Evolutionary conservation across 768 basidiomycete genomes (phyloP).

Genomic region (Rhodotorula graminis): DNA sequence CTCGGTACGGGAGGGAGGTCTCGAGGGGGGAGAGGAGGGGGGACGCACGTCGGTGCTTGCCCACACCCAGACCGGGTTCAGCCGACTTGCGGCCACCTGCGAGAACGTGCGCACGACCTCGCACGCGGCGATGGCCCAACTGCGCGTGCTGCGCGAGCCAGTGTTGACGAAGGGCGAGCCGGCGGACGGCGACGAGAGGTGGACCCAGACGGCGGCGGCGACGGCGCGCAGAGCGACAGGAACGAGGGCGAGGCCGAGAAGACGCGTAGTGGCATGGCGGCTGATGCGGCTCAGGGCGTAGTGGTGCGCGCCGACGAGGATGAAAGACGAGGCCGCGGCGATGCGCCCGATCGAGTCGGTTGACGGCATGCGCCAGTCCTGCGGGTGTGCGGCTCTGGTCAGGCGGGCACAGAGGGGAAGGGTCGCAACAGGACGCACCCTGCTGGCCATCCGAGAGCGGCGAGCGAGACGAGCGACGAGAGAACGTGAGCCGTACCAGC

Average conservation of each 20-base stretch:
- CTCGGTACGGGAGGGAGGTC: neutral
- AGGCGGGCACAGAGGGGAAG: no score
- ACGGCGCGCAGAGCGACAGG: neutral
- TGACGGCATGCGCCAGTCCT: neutral
- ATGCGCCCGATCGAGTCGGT: neutral
- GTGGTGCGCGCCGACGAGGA: neutral
- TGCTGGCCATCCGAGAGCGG: no score
- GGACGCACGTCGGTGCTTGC: constrained; percentile 8
- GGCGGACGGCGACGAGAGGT: neutral
- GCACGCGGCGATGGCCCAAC: neutral
- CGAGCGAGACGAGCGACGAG: no score
- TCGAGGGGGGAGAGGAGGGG: neutral
- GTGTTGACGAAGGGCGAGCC: no score
- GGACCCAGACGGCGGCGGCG: neutral
- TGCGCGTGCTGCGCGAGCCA: neutral
- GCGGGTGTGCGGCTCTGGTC: no score
- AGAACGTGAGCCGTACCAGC: no score
- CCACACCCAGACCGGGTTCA: constrained; percentile 10
- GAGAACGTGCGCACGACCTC: neutral
- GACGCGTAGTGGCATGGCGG: neutral
- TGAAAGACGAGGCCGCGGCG: neutral
- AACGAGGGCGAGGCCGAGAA: neutral
- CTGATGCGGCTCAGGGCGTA: neutral
- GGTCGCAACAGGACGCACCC: no score
- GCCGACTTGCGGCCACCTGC: constrained; percentile 2